Evolutionary conservation across 164 flowering plant species (phyloP).

Genomic region (Magnolia kwangsiensis): DNA sequence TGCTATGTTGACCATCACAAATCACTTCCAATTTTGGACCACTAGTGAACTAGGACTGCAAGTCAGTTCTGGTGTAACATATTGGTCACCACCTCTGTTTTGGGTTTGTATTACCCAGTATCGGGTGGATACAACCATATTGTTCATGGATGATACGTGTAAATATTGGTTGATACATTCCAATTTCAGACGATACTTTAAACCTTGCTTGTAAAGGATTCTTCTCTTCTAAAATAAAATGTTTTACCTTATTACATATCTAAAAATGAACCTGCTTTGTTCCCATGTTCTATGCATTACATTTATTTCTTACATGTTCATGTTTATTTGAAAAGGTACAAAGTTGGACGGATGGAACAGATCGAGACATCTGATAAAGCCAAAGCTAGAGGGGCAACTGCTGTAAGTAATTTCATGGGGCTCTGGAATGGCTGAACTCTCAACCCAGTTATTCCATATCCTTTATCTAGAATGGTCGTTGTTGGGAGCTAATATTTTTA

Average conservation of each 20-base stretch:
- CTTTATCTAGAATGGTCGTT: not conserved
- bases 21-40: no score
- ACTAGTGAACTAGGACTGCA: no score
- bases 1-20: no score
- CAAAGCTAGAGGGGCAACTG: constrained; percentile 76
- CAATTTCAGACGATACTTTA: not conserved
- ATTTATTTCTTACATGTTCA: not conserved
- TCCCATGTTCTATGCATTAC: not conserved
- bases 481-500: not conserved
- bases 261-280: not conserved
- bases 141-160: not conserved
- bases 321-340: constrained; percentile 48
- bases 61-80: no score
- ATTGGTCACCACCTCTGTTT: no score
- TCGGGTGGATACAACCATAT: not conserved
- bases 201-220: not conserved
- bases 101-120: no score
- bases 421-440: not conserved
- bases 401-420: constrained; percentile 52
- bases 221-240: not conserved
- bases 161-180: not conserved
- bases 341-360: constrained; percentile 96
- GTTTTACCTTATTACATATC: no score
- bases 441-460: not conserved
- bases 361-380: constrained; percentile 86